Conservation (phyloP, 2,329 filamentous ascomycete species). For the Simplicillium sp. region DNA sequence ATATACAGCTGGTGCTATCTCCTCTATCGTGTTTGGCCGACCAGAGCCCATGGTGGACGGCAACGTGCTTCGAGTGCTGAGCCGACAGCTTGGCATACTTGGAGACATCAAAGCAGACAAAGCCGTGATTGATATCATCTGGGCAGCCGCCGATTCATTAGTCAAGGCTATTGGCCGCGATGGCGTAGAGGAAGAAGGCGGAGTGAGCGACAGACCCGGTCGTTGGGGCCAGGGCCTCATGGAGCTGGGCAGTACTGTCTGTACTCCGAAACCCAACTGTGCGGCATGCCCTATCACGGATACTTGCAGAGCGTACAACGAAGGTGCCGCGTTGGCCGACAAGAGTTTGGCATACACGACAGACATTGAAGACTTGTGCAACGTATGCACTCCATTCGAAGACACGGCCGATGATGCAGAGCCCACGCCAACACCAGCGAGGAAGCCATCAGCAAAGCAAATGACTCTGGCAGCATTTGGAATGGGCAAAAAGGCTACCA, state of each 20-base stretch:
- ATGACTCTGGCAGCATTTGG: conserved; percentile 24
- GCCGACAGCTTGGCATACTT: conserved; percentile 47
- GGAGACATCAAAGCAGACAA: conserved; percentile 49
- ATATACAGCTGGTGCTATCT: conserved; percentile 54
- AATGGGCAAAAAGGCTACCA: conserved; percentile 14
- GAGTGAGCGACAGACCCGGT: conserved; percentile 40
- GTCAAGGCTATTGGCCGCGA: conserved; percentile 37
- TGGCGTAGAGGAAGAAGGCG: conserved; percentile 7
- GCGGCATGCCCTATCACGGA: conserved; percentile 36
- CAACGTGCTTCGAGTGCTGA: conserved; percentile 52
- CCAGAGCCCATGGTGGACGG: conserved; percentile 54
- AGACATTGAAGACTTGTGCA: conserved; percentile 43
- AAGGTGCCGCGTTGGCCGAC: conserved; percentile 27
- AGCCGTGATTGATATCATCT: conserved; percentile 40
- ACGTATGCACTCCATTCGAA: conserved; percentile 34
- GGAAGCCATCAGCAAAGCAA: conserved; percentile 16
- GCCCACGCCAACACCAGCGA: conserved; percentile 2
- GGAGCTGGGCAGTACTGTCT: conserved; percentile 56
- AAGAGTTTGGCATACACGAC: conserved; percentile 8
- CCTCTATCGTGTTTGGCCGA: conserved; percentile 52
- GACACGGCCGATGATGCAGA: conserved; percentile 5
- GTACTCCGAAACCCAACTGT: conserved; percentile 50
- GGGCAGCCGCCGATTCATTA: conserved; percentile 47
- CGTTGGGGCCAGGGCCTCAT: conserved; percentile 57
- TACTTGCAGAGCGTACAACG: conserved; percentile 41